A percentile compares a stretch with the other conserved stretches of the same genome.
phyloP scores from a whole-genome alignment of 495 filamentous ascomycete genomes.

The Neurospora terricola region DNA sequence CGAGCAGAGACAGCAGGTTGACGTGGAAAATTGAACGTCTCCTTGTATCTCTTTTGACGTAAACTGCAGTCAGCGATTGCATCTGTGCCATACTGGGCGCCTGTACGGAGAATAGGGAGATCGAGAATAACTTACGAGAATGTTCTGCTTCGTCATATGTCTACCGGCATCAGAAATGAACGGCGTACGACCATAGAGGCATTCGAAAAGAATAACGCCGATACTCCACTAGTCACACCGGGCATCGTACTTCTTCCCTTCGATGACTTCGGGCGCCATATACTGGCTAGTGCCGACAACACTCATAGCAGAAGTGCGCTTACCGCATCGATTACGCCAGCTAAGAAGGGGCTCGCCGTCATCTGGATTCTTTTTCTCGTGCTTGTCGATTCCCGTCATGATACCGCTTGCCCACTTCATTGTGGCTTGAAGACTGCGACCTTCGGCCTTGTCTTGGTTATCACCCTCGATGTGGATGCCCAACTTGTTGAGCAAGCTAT shows the following conservation, averaged over 20 bases:
- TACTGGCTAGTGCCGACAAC: slow-evolving; percentile 96
- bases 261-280: slow-evolving; percentile 90
- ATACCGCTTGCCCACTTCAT: slow-evolving; percentile 39
- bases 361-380: slow-evolving; percentile 28
- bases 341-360: slow-evolving; percentile 51
- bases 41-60: slow-evolving; percentile 26
- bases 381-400: slow-evolving; percentile 38
- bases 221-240: slow-evolving; percentile 96
- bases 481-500: slow-evolving; percentile 63
- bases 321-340: slow-evolving; percentile 69
- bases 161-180: slow-evolving; percentile 69
- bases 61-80: neutral
- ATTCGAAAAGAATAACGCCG: slow-evolving; percentile 88
- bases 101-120: slow-evolving; percentile 1
- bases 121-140: slow-evolving; percentile 48
- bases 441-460: slow-evolving; percentile 53
- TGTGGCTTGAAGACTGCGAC: slow-evolving; percentile 34
- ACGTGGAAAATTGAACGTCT: slow-evolving; percentile 53
- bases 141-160: slow-evolving; percentile 71
- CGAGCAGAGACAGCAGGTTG: slow-evolving; percentile 47
- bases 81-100: neutral
- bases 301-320: slow-evolving; percentile 64
- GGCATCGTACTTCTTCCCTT: slow-evolving; percentile 76
- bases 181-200: slow-evolving; percentile 81
- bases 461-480: slow-evolving; percentile 71